These are phyloP conservation scores for Bromus sterilis DNA, from an alignment of 176 grass and related monocot genomes.

Conservation along the genomic window DNA sequence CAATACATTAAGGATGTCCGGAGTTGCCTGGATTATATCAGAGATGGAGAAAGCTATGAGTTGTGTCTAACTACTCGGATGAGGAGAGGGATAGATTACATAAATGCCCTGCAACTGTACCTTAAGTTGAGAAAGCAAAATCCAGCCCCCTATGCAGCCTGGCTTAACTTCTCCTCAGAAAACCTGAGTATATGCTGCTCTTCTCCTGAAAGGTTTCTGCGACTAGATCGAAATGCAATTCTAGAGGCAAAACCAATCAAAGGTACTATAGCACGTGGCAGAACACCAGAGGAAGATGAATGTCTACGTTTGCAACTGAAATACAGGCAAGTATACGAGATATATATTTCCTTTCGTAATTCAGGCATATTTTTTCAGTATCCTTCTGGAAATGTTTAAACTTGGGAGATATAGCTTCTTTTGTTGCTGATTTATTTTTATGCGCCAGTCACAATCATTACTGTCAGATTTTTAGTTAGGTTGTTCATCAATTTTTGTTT, in stretches of 20 bases:
- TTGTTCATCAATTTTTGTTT: neutral
- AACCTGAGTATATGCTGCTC: conserved; percentile 85
- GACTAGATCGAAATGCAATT: conserved; percentile 46
- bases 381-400: neutral
- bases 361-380: neutral
- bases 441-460: neutral
- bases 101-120: conserved; percentile 63
- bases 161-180: conserved; percentile 85
- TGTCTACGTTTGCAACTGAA: conserved; percentile 72
- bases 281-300: conserved; percentile 82
- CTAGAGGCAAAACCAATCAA: conserved; percentile 99
- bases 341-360: neutral
- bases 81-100: conserved; percentile 47
- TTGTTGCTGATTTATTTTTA: conserved; percentile 10
- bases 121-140: conserved; percentile 77
- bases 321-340: conserved; percentile 58
- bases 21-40: conserved; percentile 66
- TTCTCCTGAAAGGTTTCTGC: conserved; percentile 91
- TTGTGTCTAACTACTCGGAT: conserved; percentile 93
- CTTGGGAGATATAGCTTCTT: neutral
- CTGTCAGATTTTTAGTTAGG: neutral
- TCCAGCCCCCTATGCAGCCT: conserved; percentile 91
- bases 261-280: conserved; percentile 87
- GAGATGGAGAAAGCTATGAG: conserved; percentile 93
- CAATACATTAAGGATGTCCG: conserved; percentile 77